These are phyloP conservation scores for Berkeleyomyces rouxiae DNA, from an alignment of 2,329 filamentous ascomycete species.

Conservation along the genomic window DNA sequence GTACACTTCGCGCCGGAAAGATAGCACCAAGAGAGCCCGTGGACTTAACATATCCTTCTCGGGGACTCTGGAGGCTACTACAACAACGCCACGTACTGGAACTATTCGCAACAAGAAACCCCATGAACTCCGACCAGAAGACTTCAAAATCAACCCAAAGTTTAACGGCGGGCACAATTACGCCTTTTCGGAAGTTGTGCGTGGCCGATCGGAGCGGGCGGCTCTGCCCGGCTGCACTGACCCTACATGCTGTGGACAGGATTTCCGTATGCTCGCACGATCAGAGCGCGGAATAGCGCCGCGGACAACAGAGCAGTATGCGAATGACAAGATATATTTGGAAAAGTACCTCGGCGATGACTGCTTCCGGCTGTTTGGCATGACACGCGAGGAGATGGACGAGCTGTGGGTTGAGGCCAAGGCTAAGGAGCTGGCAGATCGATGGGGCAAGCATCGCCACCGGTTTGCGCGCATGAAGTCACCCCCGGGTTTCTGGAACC, in stretches of 20 bases:
- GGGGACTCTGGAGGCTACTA: not conserved
- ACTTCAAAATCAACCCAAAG: conserved; percentile 70
- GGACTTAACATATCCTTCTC: not conserved
- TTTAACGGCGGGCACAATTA: conserved; percentile 54
- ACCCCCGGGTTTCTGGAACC: conserved; percentile 80
- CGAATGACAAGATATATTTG: conserved; percentile 33
- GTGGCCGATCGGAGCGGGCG: conserved; percentile 50
- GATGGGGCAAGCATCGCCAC: conserved; percentile 61
- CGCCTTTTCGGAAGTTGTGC: conserved; percentile 60
- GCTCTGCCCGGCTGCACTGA: conserved; percentile 60
- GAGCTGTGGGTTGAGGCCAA: conserved; percentile 61
- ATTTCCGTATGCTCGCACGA: conserved; percentile 50
- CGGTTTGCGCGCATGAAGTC: conserved; percentile 53
- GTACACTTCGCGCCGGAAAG: not conserved
- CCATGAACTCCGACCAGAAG: conserved; percentile 41
- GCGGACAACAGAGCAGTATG: conserved; percentile 21
- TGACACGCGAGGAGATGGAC: conserved; percentile 44
- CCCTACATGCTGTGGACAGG: conserved; percentile 57
- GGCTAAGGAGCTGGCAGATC: conserved; percentile 54
- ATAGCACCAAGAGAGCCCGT: not conserved
- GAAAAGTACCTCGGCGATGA: conserved; percentile 41
- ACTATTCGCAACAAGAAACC: conserved; percentile 17
- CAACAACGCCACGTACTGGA: not conserved
- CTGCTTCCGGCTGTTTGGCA: conserved; percentile 39
- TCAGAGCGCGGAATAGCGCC: conserved; percentile 28